A percentile compares a stretch with the other conserved stretches of the same genome.
Evolutionary conservation across 1,139 yeast genomes (phyloP).

Genomic region (Debaryomycetaceae sp.): DNA sequence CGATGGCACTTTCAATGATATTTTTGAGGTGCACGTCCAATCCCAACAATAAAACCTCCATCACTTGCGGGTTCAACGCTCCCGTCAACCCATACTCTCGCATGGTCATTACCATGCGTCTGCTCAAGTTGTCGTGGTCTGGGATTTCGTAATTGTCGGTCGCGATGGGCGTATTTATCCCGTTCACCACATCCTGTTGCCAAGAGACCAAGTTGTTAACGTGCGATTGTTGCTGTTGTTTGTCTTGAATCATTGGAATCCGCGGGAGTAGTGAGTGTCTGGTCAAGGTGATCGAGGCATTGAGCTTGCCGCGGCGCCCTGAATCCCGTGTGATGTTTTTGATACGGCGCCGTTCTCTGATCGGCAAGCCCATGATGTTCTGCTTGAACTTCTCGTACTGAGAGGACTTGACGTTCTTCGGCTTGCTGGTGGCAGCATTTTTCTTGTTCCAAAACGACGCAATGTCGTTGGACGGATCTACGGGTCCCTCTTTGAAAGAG

Average conservation of each 20-base stretch:
- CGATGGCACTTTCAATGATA: slow-evolving; percentile 71
- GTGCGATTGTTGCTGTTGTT: slow-evolving; percentile 45
- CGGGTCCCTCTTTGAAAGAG: slow-evolving; percentile 64
- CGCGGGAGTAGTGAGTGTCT: slow-evolving; percentile 84
- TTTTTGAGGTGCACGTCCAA: slow-evolving; percentile 74
- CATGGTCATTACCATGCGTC: slow-evolving; percentile 76
- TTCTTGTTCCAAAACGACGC: slow-evolving; percentile 56
- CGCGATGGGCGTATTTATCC: slow-evolving; percentile 80
- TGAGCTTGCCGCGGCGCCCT: slow-evolving; percentile 71
- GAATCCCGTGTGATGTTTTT: slow-evolving; percentile 79
- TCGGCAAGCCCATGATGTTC: slow-evolving; percentile 83
- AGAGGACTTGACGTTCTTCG: slow-evolving; percentile 46
- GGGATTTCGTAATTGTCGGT: slow-evolving; percentile 81
- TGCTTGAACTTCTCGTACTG: slow-evolving; percentile 81
- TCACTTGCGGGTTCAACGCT: slow-evolving; percentile 63
- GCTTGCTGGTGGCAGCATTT: slow-evolving; percentile 22
- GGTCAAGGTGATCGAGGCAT: slow-evolving; percentile 74
- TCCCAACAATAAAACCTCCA: slow-evolving; percentile 75
- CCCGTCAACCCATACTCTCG: slow-evolving; percentile 93
- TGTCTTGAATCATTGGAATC: slow-evolving; percentile 73
- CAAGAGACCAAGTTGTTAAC: slow-evolving; percentile 67
- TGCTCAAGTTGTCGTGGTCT: slow-evolving; percentile 64
- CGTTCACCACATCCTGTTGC: slow-evolving; percentile 91
- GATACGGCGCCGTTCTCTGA: slow-evolving; percentile 79
- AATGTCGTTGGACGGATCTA: slow-evolving; percentile 43